Percentiles rank a stretch among this genome's conserved stretches.
Conservation (phyloP, 805 yeast species). For the Yamadazyma scolyti region DNA sequence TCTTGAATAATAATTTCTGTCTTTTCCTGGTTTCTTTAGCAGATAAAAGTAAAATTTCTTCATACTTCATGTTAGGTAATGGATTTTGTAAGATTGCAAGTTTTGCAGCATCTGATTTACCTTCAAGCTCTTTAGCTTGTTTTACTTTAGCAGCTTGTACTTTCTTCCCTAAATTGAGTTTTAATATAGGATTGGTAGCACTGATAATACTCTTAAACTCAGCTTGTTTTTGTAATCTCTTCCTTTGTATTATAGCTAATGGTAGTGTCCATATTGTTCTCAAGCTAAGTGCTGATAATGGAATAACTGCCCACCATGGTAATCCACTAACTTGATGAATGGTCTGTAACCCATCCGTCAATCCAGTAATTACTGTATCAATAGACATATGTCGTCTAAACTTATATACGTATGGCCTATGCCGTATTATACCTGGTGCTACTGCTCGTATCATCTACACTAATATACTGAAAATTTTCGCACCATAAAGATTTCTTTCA, state of each 20-base stretch:
- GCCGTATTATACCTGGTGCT: too few species aligned
- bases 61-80: slow-evolving; percentile 54
- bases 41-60: slow-evolving; percentile 71
- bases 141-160: slow-evolving; percentile 34
- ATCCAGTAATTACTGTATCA: slow-evolving; percentile 19
- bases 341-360: slow-evolving; percentile 39
- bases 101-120: slow-evolving; percentile 5
- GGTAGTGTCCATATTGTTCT: slow-evolving; percentile 73
- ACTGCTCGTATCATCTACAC: too few species aligned
- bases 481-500: too few species aligned
- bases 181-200: slow-evolving; percentile 73
- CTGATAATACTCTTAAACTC: slow-evolving; percentile 64
- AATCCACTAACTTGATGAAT: slow-evolving; percentile 57
- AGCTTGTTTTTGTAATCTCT: slow-evolving; percentile 66
- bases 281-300: slow-evolving; percentile 62
- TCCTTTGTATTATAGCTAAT: slow-evolving; percentile 68
- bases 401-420: too few species aligned
- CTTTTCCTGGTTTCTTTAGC: slow-evolving; percentile 75
- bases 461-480: too few species aligned
- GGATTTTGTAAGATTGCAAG: slow-evolving; percentile 21
- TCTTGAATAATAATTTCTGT: slow-evolving; percentile 66
- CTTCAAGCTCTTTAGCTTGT: slow-evolving; percentile 18
- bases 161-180: slow-evolving; percentile 49
- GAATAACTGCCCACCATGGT: slow-evolving; percentile 84
- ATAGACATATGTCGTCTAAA: slow-evolving; percentile 2